Evolutionary conservation across 2,329 filamentous ascomycete genomes (phyloP).

Genomic region (Monilinia laxa): DNA sequence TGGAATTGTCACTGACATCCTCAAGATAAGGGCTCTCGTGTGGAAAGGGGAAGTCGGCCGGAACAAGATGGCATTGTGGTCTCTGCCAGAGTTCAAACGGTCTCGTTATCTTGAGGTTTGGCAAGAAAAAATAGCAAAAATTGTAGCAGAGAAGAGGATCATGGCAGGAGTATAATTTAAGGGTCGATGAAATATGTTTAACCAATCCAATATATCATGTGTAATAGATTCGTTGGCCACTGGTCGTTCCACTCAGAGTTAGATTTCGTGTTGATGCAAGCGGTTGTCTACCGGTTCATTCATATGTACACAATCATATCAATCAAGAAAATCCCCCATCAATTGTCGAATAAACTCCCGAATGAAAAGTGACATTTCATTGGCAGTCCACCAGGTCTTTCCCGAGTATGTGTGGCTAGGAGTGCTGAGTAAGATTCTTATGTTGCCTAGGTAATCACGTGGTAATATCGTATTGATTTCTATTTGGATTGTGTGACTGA

Average conservation of each 20-base stretch:
- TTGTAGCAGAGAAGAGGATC: constrained; percentile 24
- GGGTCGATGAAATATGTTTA: background rate
- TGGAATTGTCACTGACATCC: constrained; percentile 33
- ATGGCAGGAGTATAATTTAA: background rate
- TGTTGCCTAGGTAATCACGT: background rate
- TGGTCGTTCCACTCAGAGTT: background rate
- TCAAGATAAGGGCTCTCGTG: constrained; percentile 28
- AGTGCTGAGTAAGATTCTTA: background rate
- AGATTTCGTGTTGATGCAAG: background rate
- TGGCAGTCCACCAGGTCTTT: no score
- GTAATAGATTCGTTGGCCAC: background rate
- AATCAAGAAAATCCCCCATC: no score
- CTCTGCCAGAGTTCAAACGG: constrained; percentile 36
- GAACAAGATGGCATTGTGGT: constrained; percentile 33
- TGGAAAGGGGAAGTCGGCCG: constrained; percentile 28
- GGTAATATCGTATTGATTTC: no score
- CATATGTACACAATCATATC: no score
- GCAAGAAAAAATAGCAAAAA: constrained; percentile 31
- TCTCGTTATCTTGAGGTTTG: constrained; percentile 30
- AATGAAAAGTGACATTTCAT: no score
- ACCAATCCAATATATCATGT: background rate
- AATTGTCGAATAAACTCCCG: no score
- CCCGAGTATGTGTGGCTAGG: no score
- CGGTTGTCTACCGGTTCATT: no score
- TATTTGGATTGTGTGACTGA: no score